Conservation (phyloP, 805 yeast genomes). For the Kockiozyma suomiensis region DNA sequence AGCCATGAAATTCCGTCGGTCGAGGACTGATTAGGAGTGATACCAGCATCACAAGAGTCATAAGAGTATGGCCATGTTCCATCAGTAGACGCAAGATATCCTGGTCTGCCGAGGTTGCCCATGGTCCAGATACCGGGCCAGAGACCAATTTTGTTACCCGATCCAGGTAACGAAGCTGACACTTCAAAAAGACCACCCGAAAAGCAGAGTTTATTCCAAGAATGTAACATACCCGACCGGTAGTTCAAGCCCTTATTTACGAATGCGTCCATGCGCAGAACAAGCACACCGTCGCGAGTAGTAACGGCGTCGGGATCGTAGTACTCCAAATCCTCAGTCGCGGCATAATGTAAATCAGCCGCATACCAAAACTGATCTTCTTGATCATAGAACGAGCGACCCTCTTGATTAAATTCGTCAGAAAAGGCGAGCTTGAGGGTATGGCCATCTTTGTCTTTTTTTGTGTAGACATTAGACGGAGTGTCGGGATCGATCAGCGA, state of each 20-base stretch:
- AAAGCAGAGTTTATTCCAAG: slow-evolving; percentile 90
- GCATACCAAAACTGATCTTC: slow-evolving; percentile 93
- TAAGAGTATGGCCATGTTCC: slow-evolving; percentile 96
- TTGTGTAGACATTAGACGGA: slow-evolving; percentile 56
- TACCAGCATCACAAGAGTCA: slow-evolving; percentile 87
- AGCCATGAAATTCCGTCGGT: slow-evolving; percentile 85
- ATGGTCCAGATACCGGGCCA: slow-evolving; percentile 98
- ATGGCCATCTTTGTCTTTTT: slow-evolving; percentile 60
- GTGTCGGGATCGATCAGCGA: slow-evolving; percentile 73
- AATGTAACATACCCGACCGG: slow-evolving; percentile 88
- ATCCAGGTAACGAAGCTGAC: slow-evolving; percentile 76
- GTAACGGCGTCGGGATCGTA: slow-evolving; percentile 88
- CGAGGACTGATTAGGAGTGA: slow-evolving; percentile 89
- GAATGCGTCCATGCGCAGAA: slow-evolving; percentile 76
- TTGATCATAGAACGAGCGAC: slow-evolving; percentile 85
- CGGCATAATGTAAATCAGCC: slow-evolving; percentile 79
- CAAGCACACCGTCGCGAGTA: slow-evolving; percentile 72
- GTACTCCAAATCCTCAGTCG: slow-evolving; percentile 92
- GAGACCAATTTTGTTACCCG: slow-evolving; percentile 75
- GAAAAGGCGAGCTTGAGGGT: slow-evolving; percentile 79
- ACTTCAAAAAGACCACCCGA: slow-evolving; percentile 81
- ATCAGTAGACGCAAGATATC: slow-evolving; percentile 81
- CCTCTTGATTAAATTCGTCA: slow-evolving; percentile 88
- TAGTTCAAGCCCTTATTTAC: slow-evolving; percentile 76
- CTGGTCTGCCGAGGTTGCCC: slow-evolving; percentile 93